Base-by-base conservation (phyloP, 2,329 filamentous ascomycete species). In the Fusarium sp. region DNA sequence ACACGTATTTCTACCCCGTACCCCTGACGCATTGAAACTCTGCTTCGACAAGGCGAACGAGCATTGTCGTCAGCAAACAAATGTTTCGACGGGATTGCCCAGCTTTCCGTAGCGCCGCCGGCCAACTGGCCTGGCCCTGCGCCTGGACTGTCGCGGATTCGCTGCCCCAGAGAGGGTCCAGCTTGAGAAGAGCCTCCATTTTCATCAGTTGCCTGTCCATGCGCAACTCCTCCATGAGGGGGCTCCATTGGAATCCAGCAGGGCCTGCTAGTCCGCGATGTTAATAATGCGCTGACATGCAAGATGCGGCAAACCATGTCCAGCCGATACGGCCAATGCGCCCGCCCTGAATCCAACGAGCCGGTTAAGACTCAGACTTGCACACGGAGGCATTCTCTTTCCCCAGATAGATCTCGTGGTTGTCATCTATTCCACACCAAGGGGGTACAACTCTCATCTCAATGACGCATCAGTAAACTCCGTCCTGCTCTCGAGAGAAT, bases 281-380 rank as follows among this genome's bases (percentile, higher is more conserved):
- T 30, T 50, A 52, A 71, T 66, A 65, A 70, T 68, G 50, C 63
- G 67, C 57, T 69, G 70, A 66, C 59, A 75, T 76, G 62, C 45
- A 27, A 66, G 65, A 70, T 72, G 67, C 63, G 25, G 37, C 45
- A 66, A 66, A 69, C 75, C 68, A 77, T 72, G 74, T 68, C 67
- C 43, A 66, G 61, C 66, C 50, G 54, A 56, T 57, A 64, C 64
- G 71, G 71, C 73, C 76, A 76, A 68, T 77, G 76, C 69, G 67
- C 61, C 71, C 60, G 65, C 67, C 63, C 59, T 74, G 68, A 73
- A 70, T 72, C 76, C 75, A 76, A 75, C 67, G 67, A 68, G 34
- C 65, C 62, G 73, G 76, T 67, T 66, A 52, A 66, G 61, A 60
- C 65, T 69, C 63, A 67, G 62, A 27, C 52, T 59, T 68, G 52